Conservation (phyloP, 2,329 filamentous ascomycete species). For the Cercospora zeina region DNA sequence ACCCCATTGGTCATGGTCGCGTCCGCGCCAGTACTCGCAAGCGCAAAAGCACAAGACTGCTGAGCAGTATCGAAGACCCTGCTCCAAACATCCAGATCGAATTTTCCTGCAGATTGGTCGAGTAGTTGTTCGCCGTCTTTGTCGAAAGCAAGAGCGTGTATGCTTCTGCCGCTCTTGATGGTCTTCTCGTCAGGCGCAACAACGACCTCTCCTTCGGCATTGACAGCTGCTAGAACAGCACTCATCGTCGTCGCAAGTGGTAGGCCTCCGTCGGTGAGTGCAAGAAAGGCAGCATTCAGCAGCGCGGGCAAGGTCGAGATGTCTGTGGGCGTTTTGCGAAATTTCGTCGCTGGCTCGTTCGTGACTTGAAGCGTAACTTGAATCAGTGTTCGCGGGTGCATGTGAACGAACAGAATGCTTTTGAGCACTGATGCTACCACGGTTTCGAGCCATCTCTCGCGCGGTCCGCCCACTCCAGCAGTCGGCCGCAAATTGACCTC, state of each 20-base stretch:
- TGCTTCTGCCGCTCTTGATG: constrained; percentile 63
- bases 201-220: constrained; percentile 40
- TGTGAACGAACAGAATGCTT: constrained; percentile 71
- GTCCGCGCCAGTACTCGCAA: constrained; percentile 42
- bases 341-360: constrained; percentile 54
- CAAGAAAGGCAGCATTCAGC: constrained; percentile 74
- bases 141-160: constrained; percentile 84
- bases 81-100: constrained; percentile 75
- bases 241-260: constrained; percentile 74
- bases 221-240: constrained; percentile 64
- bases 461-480: constrained; percentile 68
- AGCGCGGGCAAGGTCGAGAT: constrained; percentile 78
- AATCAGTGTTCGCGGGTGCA: constrained; percentile 74
- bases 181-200: constrained; percentile 64
- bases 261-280: constrained; percentile 78
- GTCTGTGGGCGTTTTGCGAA: constrained; percentile 58
- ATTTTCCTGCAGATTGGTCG: constrained; percentile 78
- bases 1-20: constrained; percentile 45
- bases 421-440: constrained; percentile 70
- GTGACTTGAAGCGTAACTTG: constrained; percentile 77
- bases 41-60: constrained; percentile 59
- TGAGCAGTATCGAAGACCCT: constrained; percentile 65
- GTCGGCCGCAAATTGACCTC: constrained; percentile 89
- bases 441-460: constrained; percentile 73
- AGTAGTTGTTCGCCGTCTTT: constrained; percentile 70